Percentiles rank a stretch among this genome's conserved stretches.
These are phyloP conservation scores for Calonectria leucothoes DNA, from an alignment of 2,329 filamentous ascomycete genomes.

Conservation along the genomic window DNA sequence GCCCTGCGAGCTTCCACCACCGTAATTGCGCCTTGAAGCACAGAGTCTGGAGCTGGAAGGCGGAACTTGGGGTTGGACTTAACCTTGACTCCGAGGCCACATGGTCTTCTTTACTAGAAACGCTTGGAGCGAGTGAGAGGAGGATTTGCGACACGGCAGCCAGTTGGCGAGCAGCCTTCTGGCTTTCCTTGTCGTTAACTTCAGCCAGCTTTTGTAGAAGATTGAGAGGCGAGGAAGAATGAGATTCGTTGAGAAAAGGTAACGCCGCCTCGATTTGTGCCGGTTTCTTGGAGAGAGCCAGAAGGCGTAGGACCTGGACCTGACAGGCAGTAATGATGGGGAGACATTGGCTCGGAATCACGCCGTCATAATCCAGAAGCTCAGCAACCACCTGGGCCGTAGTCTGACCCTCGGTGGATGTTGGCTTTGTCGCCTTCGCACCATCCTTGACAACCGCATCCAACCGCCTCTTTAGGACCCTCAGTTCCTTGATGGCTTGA, in stretches of 20 bases:
- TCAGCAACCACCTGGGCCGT: slow-evolving; percentile 59
- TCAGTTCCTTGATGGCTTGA: slow-evolving; percentile 76
- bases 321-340: slow-evolving; percentile 72
- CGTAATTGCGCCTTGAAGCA: slow-evolving; percentile 71
- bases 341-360: slow-evolving; percentile 57
- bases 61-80: slow-evolving; percentile 66
- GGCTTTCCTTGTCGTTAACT: slow-evolving; percentile 56
- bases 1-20: slow-evolving; percentile 74
- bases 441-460: slow-evolving; percentile 51
- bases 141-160: slow-evolving; percentile 74
- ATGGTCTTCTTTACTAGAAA: slow-evolving; percentile 72
- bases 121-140: slow-evolving; percentile 73
- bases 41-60: slow-evolving; percentile 72
- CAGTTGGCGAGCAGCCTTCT: slow-evolving; percentile 73
- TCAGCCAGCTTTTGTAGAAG: slow-evolving; percentile 63
- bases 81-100: slow-evolving; percentile 64
- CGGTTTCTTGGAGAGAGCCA: slow-evolving; percentile 70
- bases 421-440: slow-evolving; percentile 47
- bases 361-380: slow-evolving; percentile 70
- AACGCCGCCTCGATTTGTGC: slow-evolving; percentile 68
- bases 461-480: slow-evolving; percentile 72
- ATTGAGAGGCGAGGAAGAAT: slow-evolving; percentile 67
- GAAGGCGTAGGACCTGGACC: slow-evolving; percentile 71
- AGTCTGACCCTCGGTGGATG: slow-evolving; percentile 45
- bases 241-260: slow-evolving; percentile 64